Conservation (phyloP, 2,329 filamentous ascomycete genomes). For the Sporothrix pallida region DNA sequence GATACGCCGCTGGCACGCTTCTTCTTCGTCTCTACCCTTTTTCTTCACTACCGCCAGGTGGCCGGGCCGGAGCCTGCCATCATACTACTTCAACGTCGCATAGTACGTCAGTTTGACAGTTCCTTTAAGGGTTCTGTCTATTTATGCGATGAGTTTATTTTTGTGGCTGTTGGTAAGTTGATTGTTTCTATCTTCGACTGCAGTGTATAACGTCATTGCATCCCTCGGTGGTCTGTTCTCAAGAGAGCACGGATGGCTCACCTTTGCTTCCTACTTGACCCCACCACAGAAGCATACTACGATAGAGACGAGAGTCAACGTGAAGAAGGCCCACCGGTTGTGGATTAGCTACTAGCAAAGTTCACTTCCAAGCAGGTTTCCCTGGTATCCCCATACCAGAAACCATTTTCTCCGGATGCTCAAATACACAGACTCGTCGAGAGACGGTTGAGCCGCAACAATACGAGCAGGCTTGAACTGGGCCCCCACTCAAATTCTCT, state of each 20-base stretch:
- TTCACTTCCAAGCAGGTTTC: not conserved
- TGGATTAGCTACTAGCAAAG: not conserved
- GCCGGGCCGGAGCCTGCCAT: constrained; percentile 10
- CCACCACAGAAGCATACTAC: too few relatives aligned
- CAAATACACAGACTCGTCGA: not conserved
- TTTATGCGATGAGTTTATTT: not conserved
- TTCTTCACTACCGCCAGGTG: not conserved
- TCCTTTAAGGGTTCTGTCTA: not conserved
- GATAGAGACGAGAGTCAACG: not conserved
- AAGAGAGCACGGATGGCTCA: not conserved
- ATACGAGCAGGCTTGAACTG: constrained; percentile 3
- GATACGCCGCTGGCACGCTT: not conserved
- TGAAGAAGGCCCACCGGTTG: not conserved
- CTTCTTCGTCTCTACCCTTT: not conserved
- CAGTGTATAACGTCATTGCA: constrained; percentile 3
- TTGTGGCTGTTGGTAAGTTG: not conserved
- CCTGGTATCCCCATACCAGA: not conserved
- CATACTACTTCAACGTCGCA: constrained; percentile 17
- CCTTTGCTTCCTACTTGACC: not conserved
- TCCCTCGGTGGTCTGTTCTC: not conserved
- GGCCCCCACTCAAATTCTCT: not conserved
- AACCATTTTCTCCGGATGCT: not conserved
- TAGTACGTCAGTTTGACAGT: not conserved
- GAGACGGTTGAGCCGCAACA: not conserved
- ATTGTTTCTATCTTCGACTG: not conserved